Base-by-base conservation (phyloP, 2,329 filamentous ascomycete species). In the Botrytis hyacinthi region DNA sequence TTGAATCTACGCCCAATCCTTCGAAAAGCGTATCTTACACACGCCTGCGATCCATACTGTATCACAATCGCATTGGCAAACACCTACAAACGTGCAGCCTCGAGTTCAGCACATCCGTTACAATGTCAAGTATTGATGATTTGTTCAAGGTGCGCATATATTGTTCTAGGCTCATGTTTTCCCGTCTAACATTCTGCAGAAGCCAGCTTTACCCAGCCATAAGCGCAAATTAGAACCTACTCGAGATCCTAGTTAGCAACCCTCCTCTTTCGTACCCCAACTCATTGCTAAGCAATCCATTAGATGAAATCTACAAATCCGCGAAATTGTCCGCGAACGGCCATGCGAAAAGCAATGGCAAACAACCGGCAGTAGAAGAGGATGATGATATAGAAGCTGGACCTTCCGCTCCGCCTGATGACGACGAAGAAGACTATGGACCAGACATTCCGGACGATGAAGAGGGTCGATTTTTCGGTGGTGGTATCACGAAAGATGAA, bases 391-490 rank as follows among this genome's bases (percentile, higher is more conserved):
- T 82, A 61, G 85, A 87, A 78, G 85, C 85, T 51, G 85, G 84
- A 1, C 85, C 86, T 3, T 85, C 88, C 61, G 83, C 87, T 51
- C 87, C 89, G 22, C 85, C 85, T 10, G 82, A 82, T 59, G 88
- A 89, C 76, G 85, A 88, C 75, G 85, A 88, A 40, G 86, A 86
- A 71, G 88, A 88, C 66, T 87, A 87, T 69, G 84, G 82, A 46
- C 87, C 88, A 18, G 85, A 86, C 60, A 83, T 79, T 42, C 85
- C 82, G 14, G 93, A 95, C 77, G 95, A 97, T 78, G 94, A 97
- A 71, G 96, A 97, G 76, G 96, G 95, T 1, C 91, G 96, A 18
- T 99, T 99, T 85, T 99, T 98, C 79, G 96, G 95, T 61, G 93
- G 94, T 71, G 96, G 96, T 48, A 92, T 99, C 78, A 93, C 92